These are phyloP conservation scores for Lasiodiplodia sp. DNA, from an alignment of 2,329 filamentous ascomycete species.

Conservation along the genomic window DNA sequence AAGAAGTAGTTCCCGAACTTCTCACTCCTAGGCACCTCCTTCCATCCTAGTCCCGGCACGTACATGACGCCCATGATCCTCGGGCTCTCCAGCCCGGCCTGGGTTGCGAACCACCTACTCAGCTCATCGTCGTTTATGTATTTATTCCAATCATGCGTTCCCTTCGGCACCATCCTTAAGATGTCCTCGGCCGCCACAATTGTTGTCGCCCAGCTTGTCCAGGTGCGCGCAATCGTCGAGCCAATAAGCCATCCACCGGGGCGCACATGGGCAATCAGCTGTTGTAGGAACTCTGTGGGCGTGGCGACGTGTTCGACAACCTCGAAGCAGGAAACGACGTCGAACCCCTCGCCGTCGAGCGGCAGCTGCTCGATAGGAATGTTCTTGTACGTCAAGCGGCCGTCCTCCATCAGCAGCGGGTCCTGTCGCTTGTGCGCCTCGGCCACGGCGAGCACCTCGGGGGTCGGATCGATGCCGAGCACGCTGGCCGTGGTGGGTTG, in stretches of 20 bases:
- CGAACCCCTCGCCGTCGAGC: constrained; percentile 62
- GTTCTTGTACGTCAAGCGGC: constrained; percentile 73
- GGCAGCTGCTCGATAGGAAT: constrained; percentile 76
- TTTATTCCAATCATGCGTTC: constrained; percentile 96
- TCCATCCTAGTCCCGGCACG: constrained; percentile 90
- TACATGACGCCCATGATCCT: constrained; percentile 84
- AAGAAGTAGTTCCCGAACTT: constrained; percentile 96
- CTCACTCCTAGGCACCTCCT: constrained; percentile 80
- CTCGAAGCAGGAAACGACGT: constrained; percentile 89
- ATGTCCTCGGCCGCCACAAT: constrained; percentile 91
- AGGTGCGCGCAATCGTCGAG: constrained; percentile 90
- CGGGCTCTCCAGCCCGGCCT: constrained; percentile 51
- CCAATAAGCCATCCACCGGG: constrained; percentile 94
- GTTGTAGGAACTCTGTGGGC: constrained; percentile 75
- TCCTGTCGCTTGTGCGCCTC: constrained; percentile 77
- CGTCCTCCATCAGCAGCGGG: constrained; percentile 67
- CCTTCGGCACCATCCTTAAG: constrained; percentile 83
- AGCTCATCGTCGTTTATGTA: constrained; percentile 91
- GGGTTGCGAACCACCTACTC: constrained; percentile 54
- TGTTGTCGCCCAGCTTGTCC: constrained; percentile 89
- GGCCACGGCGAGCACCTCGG: constrained; percentile 77
- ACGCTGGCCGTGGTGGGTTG: constrained; percentile 69
- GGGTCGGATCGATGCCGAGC: constrained; percentile 79
- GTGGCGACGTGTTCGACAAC: constrained; percentile 91
- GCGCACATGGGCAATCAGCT: constrained; percentile 76